These are phyloP conservation scores for Acanthamoeba triangularis DNA, from an alignment of 208 protist species.

Conservation along the genomic window DNA sequence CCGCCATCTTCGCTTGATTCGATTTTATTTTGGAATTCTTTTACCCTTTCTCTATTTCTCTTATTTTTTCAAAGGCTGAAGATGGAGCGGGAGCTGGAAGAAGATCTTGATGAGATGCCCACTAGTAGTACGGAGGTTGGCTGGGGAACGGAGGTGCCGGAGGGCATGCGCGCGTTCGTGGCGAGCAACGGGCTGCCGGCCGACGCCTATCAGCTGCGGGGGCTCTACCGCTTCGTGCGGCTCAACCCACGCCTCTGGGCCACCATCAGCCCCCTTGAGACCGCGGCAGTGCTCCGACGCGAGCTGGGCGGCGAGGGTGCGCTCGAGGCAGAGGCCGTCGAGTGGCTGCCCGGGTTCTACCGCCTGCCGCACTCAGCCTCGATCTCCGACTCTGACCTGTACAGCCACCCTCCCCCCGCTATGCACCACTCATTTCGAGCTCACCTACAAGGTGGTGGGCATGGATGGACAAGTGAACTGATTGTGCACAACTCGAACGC, in stretches of 20 bases:
- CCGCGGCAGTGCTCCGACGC: neutral
- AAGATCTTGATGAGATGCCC: neutral
- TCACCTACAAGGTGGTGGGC: too few relatives aligned
- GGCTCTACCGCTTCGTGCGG: conserved; percentile 77
- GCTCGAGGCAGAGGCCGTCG: neutral
- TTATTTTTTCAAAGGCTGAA: neutral
- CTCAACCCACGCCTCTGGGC: conserved; percentile 41
- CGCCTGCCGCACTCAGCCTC: conserved; percentile 11
- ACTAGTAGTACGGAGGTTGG: neutral
- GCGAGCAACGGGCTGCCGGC: conserved; percentile 76
- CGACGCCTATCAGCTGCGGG: conserved; percentile 77
- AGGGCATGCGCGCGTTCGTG: conserved; percentile 75
- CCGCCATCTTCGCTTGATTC: neutral
- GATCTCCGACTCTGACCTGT: neutral
- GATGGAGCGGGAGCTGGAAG: neutral
- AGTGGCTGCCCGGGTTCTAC: conserved; percentile 49
- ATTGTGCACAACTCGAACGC: neutral
- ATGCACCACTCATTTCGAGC: too few relatives aligned
- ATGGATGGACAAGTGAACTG: neutral
- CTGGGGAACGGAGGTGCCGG: neutral
- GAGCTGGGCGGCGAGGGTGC: neutral
- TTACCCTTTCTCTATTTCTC: neutral
- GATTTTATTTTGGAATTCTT: too few relatives aligned
- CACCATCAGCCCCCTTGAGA: neutral
- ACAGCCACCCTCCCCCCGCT: neutral